phyloP scores from a whole-genome alignment of 2,329 filamentous ascomycete genomes.

The Neopestalotiopsis clavispora region DNA sequence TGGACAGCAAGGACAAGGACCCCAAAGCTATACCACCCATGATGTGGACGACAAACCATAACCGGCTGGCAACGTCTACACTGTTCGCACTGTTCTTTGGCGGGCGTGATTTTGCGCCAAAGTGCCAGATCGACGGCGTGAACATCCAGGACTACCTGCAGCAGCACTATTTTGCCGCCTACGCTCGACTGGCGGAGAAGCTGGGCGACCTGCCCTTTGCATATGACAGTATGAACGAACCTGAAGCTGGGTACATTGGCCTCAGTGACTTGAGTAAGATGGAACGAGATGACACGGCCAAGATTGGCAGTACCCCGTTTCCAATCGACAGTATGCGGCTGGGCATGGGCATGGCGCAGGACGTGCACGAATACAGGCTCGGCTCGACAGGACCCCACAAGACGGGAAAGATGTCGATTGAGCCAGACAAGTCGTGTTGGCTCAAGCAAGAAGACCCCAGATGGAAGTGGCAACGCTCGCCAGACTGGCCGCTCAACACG shows the following conservation, averaged over 20 bases:
- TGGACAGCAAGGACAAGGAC: slow-evolving; percentile 26
- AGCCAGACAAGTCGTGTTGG: slow-evolving; percentile 25
- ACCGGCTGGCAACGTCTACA: slow-evolving; percentile 26
- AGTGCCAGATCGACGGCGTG: slow-evolving; percentile 26
- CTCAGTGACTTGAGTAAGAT: slow-evolving; percentile 22
- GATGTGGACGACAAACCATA: slow-evolving; percentile 34
- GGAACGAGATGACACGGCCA: slow-evolving; percentile 26
- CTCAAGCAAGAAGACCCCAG: slow-evolving; percentile 24
- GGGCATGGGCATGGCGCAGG: slow-evolving; percentile 25
- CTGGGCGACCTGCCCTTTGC: slow-evolving; percentile 26
- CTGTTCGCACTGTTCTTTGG: slow-evolving; percentile 30
- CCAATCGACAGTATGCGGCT: slow-evolving; percentile 28
- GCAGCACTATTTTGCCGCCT: slow-evolving; percentile 27
- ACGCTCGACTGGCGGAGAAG: slow-evolving; percentile 21
- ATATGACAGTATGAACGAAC: slow-evolving; percentile 33
- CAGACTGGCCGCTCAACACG: slow-evolving; percentile 23
- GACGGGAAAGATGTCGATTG: slow-evolving; percentile 23
- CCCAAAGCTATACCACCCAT: slow-evolving; percentile 28
- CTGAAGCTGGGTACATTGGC: slow-evolving; percentile 27
- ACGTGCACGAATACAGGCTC: slow-evolving; percentile 25
- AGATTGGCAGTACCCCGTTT: slow-evolving; percentile 27
- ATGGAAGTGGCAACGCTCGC: slow-evolving; percentile 25
- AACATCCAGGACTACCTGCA: slow-evolving; percentile 34
- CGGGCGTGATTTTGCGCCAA: slow-evolving; percentile 27
- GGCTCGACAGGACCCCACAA: slow-evolving; percentile 29